These are phyloP conservation scores for Dicorynia guianensis DNA, from an alignment of 306 rosid genomes.

Conservation along the genomic window DNA sequence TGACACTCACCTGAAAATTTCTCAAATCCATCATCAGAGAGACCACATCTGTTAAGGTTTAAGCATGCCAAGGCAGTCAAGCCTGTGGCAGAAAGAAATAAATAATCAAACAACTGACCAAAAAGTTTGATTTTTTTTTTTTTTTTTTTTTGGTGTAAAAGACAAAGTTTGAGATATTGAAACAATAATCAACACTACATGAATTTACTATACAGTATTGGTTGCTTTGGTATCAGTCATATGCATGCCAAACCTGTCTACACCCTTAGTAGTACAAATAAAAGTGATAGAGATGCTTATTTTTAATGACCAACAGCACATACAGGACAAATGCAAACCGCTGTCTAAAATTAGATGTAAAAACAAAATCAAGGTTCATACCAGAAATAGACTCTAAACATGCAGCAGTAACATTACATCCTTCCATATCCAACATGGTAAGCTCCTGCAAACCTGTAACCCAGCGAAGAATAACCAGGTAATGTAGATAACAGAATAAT, in stretches of 20 bases:
- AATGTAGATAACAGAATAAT: conserved; percentile 31
- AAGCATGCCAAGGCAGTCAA: conserved; percentile 68
- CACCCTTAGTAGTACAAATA: conserved; percentile 31
- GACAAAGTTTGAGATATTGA: no score
- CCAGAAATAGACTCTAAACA: conserved; percentile 68
- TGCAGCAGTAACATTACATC: conserved; percentile 65
- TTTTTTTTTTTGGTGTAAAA: no score
- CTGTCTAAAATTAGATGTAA: conserved; percentile 17
- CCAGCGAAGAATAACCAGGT: conserved; percentile 35
- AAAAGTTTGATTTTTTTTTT: no score
- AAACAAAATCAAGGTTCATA: conserved; percentile 25
- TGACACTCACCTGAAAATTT: conserved; percentile 70
- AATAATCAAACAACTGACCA: conserved; percentile 3
- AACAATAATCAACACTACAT: neutral
- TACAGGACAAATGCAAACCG: conserved; percentile 18
- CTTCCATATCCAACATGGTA: conserved; percentile 61
- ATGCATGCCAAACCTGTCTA: conserved; percentile 16
- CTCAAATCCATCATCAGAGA: conserved; percentile 76
- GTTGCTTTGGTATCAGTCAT: neutral
- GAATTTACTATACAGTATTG: neutral
- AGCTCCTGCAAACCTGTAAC: conserved; percentile 69
- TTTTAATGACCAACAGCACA: neutral
- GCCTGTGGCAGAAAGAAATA: conserved; percentile 53
- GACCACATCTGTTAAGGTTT: conserved; percentile 83
- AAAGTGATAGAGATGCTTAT: conserved; percentile 18